Base-by-base conservation (phyloP, 164 flowering plant species). In the Santalum album region DNA sequence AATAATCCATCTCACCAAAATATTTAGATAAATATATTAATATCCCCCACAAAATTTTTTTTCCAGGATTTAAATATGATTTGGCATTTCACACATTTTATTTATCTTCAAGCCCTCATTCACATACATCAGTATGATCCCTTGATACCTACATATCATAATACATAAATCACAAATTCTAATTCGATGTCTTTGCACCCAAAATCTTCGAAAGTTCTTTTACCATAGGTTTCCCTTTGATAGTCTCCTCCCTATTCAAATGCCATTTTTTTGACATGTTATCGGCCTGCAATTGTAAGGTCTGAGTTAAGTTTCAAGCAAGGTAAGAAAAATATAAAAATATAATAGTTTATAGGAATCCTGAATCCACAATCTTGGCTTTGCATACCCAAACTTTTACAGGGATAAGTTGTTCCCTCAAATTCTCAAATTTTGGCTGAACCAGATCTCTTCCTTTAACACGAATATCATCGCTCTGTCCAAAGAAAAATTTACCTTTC, bases 161-260 rank as follows among this genome's bases (percentile, higher is more conserved):
- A n/a, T n/a, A n/a, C n/a, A n/a, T n/a, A n/a, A n/a, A n/a, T n/a
- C n/a, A 45, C 15, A 20, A 17, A 58, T 12, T 46, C 78, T 65
- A 82, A 22, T 47, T 63, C 24, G 81, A 60, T 16, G 76, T 44
- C 69, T 65, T 83, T 6, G 72, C 65, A 19, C 90, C 86, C 45
- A 77, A 66, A 47, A 54, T 65, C 62, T 72, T 87, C 0, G 94
- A 73, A 16, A 90, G 80, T 78, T 82, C 94, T 64, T 75, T 82
- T 25, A 85, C 20, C 1, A 90, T 51, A 25, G 77, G 76, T 53
- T 72, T 85, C 67, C 81, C 83, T 65, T 83, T 79, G n/a, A 75
- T 29, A 46, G 62, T 66, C 45, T 71, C 78, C 18, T 70, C 64
- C 59, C 61, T 75, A 38, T 81, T 72, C 27, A 74, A 23, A 57